Base-by-base conservation (phyloP, 2,329 filamentous ascomycete species). In the Graphium sp. region DNA sequence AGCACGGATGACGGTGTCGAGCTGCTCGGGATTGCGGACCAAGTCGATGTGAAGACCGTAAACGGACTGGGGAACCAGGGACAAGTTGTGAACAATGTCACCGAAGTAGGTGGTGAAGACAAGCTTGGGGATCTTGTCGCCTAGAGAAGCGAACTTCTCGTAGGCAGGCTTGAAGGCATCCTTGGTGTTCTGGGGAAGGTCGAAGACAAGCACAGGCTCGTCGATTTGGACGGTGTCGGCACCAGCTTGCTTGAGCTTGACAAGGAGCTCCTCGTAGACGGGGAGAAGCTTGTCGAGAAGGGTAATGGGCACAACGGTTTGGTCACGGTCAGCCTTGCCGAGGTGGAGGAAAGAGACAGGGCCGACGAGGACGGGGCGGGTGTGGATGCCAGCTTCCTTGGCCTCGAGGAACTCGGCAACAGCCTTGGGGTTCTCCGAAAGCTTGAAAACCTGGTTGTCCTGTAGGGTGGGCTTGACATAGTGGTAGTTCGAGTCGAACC, bases 401-500 rank as follows among this genome's bases (percentile, higher is more conserved):
- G 89, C 89, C 72, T 98, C 89, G 45, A 79, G 69, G 74, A 89
- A 98, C 59, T 98, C 82, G 45, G 56, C 65, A 41, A 98, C 81
- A 44, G 89, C 84, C 78, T 98, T 98, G 56, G 89, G 84, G 58
- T 76, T 77, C 44, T 71, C 61, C 37, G 67, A 60, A 38, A 98
- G 82, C 62, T 78, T 85, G 76, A 98, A 98, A 50, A 70, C 76
- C 73, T 98, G 89, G 70, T 81, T 79, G 64, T 94, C 77, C 62
- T 94, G 84, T 42, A 98, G 74, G 38, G 89, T 94, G 40, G 89
- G 89, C 76, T 95, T 95, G 64, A 95, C 89, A 60, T 98, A 98
- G 73, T 95, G 89, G 77, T 98, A 98, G 79, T 98, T 98, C 41
- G 84, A 93, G 71, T 98, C 89, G 55, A 98, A 98, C 89, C 89